Percentiles rank a stretch among this genome's conserved stretches.
These are phyloP conservation scores for Plasmodium knowlesi DNA, from an alignment of 169 alveolate genomes.

Conservation along the genomic window DNA sequence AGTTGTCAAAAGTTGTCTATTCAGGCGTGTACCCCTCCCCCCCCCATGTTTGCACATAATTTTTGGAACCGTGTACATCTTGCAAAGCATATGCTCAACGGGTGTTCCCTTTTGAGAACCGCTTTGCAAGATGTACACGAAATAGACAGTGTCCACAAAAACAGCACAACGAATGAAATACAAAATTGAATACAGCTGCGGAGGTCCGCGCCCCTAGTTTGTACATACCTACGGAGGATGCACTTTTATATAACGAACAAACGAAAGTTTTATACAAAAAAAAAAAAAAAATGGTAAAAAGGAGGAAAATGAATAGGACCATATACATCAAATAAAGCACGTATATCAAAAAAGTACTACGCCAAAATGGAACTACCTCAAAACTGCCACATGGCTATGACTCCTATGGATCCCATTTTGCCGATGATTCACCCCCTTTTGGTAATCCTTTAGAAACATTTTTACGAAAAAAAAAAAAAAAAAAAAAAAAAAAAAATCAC, in stretches of 20 bases:
- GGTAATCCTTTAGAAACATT: not conserved
- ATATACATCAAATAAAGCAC: not conserved
- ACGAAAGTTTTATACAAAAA: slow-evolving; percentile 8
- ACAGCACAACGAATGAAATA: slow-evolving; percentile 1
- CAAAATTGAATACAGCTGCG: slow-evolving; percentile 4
- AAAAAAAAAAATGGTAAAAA: slow-evolving; percentile 25
- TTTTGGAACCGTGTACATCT: not conserved
- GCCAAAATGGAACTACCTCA: not conserved
- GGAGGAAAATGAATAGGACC: not conserved
- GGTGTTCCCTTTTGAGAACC: not conserved
- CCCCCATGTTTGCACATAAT: not conserved
- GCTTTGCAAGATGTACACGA: not conserved
- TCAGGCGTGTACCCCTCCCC: not conserved
- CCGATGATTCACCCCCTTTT: not conserved
- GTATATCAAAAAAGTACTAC: not conserved
- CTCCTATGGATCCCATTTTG: not conserved
- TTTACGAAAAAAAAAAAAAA: not conserved
- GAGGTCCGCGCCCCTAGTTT: not conserved
- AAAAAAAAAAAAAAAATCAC: not conserved
- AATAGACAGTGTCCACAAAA: not conserved
- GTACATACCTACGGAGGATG: not conserved
- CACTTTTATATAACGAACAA: not conserved
- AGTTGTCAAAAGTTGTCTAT: not conserved
- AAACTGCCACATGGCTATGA: not conserved
- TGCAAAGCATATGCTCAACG: not conserved